Base-by-base conservation (phyloP, 2,329 filamentous ascomycete genomes). In the Alternaria triticina region DNA sequence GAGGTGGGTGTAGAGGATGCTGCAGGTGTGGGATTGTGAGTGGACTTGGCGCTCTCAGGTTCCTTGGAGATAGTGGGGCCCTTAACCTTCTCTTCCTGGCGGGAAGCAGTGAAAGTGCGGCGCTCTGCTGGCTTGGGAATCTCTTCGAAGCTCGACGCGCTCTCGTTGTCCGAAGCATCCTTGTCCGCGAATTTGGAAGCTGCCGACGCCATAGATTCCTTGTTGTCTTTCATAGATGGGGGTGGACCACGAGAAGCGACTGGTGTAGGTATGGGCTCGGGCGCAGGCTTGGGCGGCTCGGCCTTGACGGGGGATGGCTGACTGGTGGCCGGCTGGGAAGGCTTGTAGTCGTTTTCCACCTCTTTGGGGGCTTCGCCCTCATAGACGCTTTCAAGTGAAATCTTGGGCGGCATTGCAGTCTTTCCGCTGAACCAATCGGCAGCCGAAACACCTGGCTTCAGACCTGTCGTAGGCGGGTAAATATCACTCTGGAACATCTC, bases 401-500 rank as follows among this genome's bases (percentile, higher is more conserved):
- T 94, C 86, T 97, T 98, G 64, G 94, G 86, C 8, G 96, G 94
- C 45, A 96, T 81, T 8, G 85, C 93, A 15, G 91, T 90, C 84
- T 97, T 96, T 68, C 96, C 96, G 13, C 86, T 86, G 57, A 97
- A 86, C 94, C 94, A 99, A 70, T 98, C 94, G 49, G 86, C 82
- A 44, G 91, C 88, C 59, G 89, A 91, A 76, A 97, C 88, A 62
- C 91, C 94, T 54, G 96, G 89, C 82, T 93, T 96, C 57, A 87
- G 80, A 65, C 96, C 95, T 59, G 86, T 85, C 12, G 94, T 91
- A 11, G 96, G 95, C 45, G 95, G 96, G 81, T 93, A 99, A 74
- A 99, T 97, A 77, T 99, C 96, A 65, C 94, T 93, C 83, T 98
- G 95, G 88, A 97, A 97, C 55, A 91, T 93, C 81, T 97, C 94